Evolutionary conservation across 805 yeast species (phyloP), one percentile per base, ranked within the genome.

Genomic region (Ogataea neopini): DNA sequence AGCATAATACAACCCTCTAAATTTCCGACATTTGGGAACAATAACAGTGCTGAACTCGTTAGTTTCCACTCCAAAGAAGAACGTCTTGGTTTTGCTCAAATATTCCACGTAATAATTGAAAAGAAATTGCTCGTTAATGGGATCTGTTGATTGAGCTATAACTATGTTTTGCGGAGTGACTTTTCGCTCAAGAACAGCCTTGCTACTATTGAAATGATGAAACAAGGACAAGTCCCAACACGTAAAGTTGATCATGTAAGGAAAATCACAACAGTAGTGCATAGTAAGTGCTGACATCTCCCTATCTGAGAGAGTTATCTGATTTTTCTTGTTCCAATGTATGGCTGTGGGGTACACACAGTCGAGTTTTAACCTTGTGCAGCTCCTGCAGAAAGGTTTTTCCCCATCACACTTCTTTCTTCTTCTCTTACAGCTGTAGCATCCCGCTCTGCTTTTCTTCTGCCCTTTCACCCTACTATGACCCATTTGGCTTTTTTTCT

Each of bases 381-480:
- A 63, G 7, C 50, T 47, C 7, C 26, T 20, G 29, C 68, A 63
- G 6, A 40, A 47, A 1, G 67, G 67, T 33, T 48, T 57, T 4
- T 26, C 22, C 45, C 62, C 63, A 40, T 62, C 59, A 52, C 79
- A 74, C 23, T 73, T 67, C 52, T 73, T 73, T 50, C 71, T 74
- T 33, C 76, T 63, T 18, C 63, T 59, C 47, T 76, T 62, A 54
- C 79, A 74, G 5, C 70, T 69, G 62, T 67, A 61, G 47, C 79
- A 74, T 1, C 79, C 79, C 11, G 62, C 59, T 36, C 66, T 35
- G 25, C 25, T 22, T 22, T 22, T 22, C 25, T 22, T 8, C 8
- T 22, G 25, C 25, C 25, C 25, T 22, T 22, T 22, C 25, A 22
- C 25, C 25, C 25, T 22, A 22, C 25, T 22, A 22, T 22, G 25